Conservation (phyloP, 805 yeast species). For the Sugiyamaella valdiviana region DNA sequence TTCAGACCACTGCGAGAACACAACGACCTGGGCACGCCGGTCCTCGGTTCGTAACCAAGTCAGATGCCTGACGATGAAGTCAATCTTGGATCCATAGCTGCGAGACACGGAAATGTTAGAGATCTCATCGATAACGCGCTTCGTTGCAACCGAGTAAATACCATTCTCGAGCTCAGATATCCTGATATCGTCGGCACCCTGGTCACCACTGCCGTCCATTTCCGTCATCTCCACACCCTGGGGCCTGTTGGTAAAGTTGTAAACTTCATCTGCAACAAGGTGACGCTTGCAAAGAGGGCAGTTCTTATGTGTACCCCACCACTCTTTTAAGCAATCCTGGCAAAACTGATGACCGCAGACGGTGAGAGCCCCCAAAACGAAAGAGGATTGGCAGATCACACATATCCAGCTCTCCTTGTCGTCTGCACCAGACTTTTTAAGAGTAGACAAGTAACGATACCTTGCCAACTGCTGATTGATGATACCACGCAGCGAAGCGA, state of each 20-base stretch:
- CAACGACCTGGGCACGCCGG: constrained; percentile 65
- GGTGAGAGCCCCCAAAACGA: constrained; percentile 71
- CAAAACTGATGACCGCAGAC: constrained; percentile 93
- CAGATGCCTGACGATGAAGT: constrained; percentile 69
- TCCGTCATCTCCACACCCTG: constrained; percentile 35
- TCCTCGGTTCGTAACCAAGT: constrained; percentile 54
- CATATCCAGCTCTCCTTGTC: constrained; percentile 48
- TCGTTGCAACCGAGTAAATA: constrained; percentile 26
- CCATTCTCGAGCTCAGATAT: constrained; percentile 11
- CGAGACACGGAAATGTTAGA: constrained; percentile 32
- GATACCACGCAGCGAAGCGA: constrained; percentile 8
- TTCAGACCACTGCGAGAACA: constrained; percentile 87
- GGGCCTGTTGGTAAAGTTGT: constrained; percentile 59
- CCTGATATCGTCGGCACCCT: constrained; percentile 18
- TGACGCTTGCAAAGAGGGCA: constrained; percentile 80
- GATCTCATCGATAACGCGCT: constrained; percentile 33
- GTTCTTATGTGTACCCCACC: constrained; percentile 51
- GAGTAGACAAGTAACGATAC: constrained; percentile 43
- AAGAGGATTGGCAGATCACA: constrained; percentile 68
- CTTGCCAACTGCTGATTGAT: constrained; percentile 22
- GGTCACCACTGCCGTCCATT: constrained; percentile 29
- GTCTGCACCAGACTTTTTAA: constrained; percentile 31
- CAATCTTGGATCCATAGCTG: constrained; percentile 81
- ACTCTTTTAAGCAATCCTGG: constrained; percentile 65
- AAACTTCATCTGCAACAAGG: constrained; percentile 48